phyloP scores from a whole-genome alignment of 176 grass and related monocot species.

The Echinochloa phyllopogon region DNA sequence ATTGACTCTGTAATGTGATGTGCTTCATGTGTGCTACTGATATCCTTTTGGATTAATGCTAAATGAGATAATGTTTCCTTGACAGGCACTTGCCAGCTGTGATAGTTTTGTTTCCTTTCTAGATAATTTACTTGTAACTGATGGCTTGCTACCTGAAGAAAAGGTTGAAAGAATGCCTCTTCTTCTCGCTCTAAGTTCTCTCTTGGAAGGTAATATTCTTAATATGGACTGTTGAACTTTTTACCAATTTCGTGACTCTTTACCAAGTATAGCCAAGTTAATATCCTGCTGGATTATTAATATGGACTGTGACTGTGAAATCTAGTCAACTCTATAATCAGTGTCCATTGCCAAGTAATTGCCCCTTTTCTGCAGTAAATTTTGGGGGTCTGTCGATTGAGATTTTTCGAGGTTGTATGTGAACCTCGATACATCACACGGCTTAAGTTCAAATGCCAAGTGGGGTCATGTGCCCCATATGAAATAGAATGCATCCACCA shows the following conservation, averaged over 20 bases:
- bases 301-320: neutral
- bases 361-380: neutral
- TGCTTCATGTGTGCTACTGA: neutral
- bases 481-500: neutral
- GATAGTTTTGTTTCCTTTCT: slow-evolving; percentile 68
- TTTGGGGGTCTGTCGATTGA: neutral
- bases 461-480: neutral
- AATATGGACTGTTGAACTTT: neutral
- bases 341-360: neutral
- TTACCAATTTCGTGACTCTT: neutral
- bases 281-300: neutral
- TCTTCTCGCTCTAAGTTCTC: slow-evolving; percentile 64
- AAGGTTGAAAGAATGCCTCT: slow-evolving; percentile 69
- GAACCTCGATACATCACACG: neutral
- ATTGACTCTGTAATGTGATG: neutral
- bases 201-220: slow-evolving; percentile 72
- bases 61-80: slow-evolving; percentile 29
- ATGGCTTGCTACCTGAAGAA: slow-evolving; percentile 53
- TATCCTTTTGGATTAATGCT: neutral
- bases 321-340: slow-evolving; percentile 7
- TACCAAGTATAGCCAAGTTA: too few relatives aligned
- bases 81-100: slow-evolving; percentile 87
- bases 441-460: slow-evolving; percentile 1
- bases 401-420: neutral
- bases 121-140: slow-evolving; percentile 52